Conservation (phyloP, 305 asterid species). For the Fraxinus dipetala region DNA sequence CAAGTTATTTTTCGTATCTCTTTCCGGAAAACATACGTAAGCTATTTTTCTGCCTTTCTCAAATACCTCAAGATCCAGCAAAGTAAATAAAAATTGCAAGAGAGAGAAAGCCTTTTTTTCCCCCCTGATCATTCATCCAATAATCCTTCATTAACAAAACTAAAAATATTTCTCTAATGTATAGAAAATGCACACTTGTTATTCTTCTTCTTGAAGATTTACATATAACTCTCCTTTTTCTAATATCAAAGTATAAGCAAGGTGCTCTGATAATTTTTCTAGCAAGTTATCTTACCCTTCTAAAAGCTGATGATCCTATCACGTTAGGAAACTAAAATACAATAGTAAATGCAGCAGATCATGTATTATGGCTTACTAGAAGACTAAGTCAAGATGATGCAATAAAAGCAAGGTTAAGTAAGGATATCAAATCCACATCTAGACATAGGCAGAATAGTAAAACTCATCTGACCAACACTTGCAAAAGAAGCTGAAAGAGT, state of each 20-base stretch:
- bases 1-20: neutral
- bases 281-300: neutral
- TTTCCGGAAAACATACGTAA: neutral
- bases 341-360: neutral
- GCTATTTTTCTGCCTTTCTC: neutral
- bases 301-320: conserved; percentile 2
- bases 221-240: neutral
- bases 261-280: neutral
- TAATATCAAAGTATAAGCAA: neutral
- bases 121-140: neutral
- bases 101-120: neutral
- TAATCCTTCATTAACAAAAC: conserved; percentile 4
- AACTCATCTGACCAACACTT: neutral
- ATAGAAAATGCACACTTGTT: neutral
- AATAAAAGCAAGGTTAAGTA: neutral
- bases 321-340: conserved; percentile 4
- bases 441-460: neutral
- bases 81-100: neutral
- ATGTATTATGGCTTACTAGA: conserved; percentile 6
- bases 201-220: neutral
- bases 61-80: conserved; percentile 9
- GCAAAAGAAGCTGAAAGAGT: conserved; percentile 6
- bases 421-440: neutral
- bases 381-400: conserved; percentile 8
- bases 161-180: neutral